phyloP scores from a whole-genome alignment of 2,329 filamentous ascomycete species.

The Monosporascus cannonballus region DNA sequence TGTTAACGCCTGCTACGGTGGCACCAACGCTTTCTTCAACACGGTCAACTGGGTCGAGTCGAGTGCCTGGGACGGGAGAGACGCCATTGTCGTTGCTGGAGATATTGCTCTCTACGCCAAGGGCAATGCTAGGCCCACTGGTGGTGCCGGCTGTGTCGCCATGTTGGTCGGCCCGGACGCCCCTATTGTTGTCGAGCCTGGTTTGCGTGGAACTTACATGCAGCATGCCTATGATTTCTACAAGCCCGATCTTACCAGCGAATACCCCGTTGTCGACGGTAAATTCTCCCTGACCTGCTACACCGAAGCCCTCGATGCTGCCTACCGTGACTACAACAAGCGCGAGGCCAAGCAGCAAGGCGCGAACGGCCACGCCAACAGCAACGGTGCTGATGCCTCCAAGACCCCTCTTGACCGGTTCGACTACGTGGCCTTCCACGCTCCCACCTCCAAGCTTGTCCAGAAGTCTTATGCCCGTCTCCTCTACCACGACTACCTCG shows the following conservation, averaged over 20 bases:
- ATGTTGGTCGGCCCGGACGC: slow-evolving; percentile 75
- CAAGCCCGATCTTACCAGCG: slow-evolving; percentile 82
- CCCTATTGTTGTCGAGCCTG: slow-evolving; percentile 70
- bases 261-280: slow-evolving; percentile 80
- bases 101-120: slow-evolving; percentile 85
- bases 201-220: slow-evolving; percentile 75
- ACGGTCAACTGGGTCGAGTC: slow-evolving; percentile 81
- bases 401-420: slow-evolving; percentile 72
- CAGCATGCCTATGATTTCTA: slow-evolving; percentile 84
- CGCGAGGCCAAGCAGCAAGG: slow-evolving; percentile 57
- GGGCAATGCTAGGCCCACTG: slow-evolving; percentile 73
- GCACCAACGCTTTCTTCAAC: slow-evolving; percentile 81
- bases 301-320: slow-evolving; percentile 70
- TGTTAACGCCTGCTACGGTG: slow-evolving; percentile 80
- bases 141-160: slow-evolving; percentile 73
- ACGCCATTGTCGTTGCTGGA: slow-evolving; percentile 73
- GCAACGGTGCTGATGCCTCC: slow-evolving; percentile 30
- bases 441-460: slow-evolving; percentile 82
- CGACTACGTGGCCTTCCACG: slow-evolving; percentile 78
- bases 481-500: slow-evolving; percentile 79
- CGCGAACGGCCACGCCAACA: slow-evolving; percentile 48
- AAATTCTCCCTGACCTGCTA: slow-evolving; percentile 81
- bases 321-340: slow-evolving; percentile 75
- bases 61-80: slow-evolving; percentile 77
- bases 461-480: slow-evolving; percentile 79